phyloP scores from a whole-genome alignment of 306 rosid species.

The Malus sieversii region DNA sequence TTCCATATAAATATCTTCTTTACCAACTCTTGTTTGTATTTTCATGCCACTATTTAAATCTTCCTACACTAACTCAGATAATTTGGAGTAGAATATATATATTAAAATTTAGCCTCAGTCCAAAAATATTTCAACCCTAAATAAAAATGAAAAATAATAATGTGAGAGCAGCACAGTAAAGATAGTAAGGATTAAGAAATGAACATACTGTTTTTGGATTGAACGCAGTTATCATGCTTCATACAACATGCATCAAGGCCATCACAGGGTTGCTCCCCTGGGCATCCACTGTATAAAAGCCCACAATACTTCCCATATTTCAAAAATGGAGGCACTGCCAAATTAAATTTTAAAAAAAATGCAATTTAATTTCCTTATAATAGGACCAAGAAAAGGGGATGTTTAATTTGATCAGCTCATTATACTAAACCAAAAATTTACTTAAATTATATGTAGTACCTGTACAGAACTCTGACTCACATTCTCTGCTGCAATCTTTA shows the following conservation, averaged over 20 bases:
- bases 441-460: slow-evolving; percentile 30
- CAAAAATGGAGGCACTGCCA: slow-evolving; percentile 72
- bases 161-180: neutral
- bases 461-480: slow-evolving; percentile 89
- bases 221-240: slow-evolving; percentile 83
- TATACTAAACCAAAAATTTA: neutral
- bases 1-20: too few species aligned
- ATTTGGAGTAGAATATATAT: too few species aligned
- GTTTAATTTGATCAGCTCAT: neutral
- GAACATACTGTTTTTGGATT: slow-evolving; percentile 59
- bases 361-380: neutral
- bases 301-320: slow-evolving; percentile 96
- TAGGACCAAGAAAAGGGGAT: neutral
- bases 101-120: too few species aligned
- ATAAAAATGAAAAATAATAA: neutral
- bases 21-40: neutral
- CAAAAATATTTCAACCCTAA: neutral
- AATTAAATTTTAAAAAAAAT: neutral
- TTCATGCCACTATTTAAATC: neutral
- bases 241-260: slow-evolving; percentile 90
- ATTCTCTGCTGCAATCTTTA: slow-evolving; percentile 73
- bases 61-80: neutral
- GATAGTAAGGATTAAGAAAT: neutral
- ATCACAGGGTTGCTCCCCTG: slow-evolving; percentile 91
- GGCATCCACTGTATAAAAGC: slow-evolving; percentile 82